Percentiles rank a stretch among this genome's conserved stretches.
Evolutionary conservation across 495 filamentous ascomycete species (phyloP).

Genomic region (Neurospora sp.): DNA sequence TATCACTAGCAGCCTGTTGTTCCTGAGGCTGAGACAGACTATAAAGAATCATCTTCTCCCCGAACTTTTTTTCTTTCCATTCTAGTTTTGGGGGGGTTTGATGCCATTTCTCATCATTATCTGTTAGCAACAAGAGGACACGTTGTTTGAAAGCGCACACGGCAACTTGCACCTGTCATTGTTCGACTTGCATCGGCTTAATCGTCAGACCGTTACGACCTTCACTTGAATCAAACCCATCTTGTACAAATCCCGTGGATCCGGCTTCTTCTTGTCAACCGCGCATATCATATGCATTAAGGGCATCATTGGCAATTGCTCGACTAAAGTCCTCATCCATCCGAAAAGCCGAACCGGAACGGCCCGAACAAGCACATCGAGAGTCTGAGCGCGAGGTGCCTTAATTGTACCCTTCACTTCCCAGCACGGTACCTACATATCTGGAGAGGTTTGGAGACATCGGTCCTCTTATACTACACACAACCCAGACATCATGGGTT

Average conservation of each 20-base stretch:
- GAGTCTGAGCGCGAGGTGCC: background rate
- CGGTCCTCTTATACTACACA: background rate
- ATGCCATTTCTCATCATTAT: background rate
- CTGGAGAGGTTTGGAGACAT: background rate
- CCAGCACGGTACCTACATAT: background rate
- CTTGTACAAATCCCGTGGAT: background rate
- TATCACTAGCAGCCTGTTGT: background rate
- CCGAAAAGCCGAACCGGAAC: background rate
- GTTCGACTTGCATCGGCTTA: background rate
- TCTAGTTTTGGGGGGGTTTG: background rate
- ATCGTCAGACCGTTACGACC: background rate
- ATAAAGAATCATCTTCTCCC: background rate
- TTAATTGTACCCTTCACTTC: background rate
- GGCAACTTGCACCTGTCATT: background rate
- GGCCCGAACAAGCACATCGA: background rate
- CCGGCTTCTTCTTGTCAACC: background rate
- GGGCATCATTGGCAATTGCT: background rate
- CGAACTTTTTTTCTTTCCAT: background rate
- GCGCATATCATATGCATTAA: background rate
- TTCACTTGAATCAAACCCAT: background rate
- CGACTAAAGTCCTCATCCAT: background rate
- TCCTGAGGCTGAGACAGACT: background rate
- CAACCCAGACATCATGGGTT: background rate
- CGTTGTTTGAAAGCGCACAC: background rate
- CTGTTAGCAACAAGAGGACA: background rate